phyloP scores from a whole-genome alignment of 371 early-diverging fungal genomes.

The Umbelopsis sp. region DNA sequence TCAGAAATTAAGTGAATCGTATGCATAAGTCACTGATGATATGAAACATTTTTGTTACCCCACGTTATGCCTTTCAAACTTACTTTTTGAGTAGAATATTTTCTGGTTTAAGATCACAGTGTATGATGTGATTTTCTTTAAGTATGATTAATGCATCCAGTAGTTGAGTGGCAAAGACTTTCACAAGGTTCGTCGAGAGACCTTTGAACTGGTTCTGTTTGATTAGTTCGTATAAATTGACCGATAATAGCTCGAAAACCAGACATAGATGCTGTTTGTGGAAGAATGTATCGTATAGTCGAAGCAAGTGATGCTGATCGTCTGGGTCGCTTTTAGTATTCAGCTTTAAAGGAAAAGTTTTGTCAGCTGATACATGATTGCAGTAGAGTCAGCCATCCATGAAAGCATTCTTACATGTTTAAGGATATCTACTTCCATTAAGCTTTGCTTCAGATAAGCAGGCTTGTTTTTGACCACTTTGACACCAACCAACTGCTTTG shows the following conservation, averaged over 20 bases:
- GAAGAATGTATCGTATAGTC: slow-evolving; percentile 84
- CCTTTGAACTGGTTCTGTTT: slow-evolving; percentile 91
- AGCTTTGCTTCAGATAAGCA: slow-evolving; percentile 89
- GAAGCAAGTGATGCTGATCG: slow-evolving; percentile 81
- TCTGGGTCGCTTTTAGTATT: slow-evolving; percentile 73
- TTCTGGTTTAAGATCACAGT: slow-evolving; percentile 99
- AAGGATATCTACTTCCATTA: slow-evolving; percentile 92
- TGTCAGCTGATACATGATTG: background rate
- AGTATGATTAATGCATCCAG: slow-evolving; percentile 86
- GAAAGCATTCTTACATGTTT: slow-evolving; percentile 56
- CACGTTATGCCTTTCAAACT: slow-evolving; percentile 17
- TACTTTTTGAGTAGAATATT: slow-evolving; percentile 92
- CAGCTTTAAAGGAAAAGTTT: slow-evolving; percentile 41
- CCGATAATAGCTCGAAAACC: slow-evolving; percentile 91
- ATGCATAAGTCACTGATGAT: no score
- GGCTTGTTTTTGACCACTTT: slow-evolving; percentile 97
- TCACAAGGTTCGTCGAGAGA: slow-evolving; percentile 81
- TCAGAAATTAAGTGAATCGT: no score
- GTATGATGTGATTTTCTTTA: slow-evolving; percentile 85
- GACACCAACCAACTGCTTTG: slow-evolving; percentile 88
- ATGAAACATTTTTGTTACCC: no score
- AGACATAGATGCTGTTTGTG: slow-evolving; percentile 93
- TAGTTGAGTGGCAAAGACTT: slow-evolving; percentile 84
- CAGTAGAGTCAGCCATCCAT: background rate
- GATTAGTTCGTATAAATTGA: slow-evolving; percentile 94